Evolutionary conservation across 176 grass and related monocot genomes (phyloP).

Genomic region (Elaeis guineensis): DNA sequence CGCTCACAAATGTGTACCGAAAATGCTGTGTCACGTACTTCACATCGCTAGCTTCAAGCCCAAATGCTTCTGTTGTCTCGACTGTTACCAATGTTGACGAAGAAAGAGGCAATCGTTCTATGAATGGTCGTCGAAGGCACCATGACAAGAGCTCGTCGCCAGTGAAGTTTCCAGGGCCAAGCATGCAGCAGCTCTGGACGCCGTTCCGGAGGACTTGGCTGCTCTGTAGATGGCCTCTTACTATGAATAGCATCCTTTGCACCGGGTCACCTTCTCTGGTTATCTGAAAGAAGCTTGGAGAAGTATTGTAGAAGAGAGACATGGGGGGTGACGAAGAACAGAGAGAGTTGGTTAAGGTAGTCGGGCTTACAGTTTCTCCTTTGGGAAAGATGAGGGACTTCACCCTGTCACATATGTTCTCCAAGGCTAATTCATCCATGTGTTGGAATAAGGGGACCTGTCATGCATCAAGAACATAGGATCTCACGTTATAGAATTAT

Average conservation of each 20-base stretch:
- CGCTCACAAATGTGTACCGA: conserved; percentile 80
- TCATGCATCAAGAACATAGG: neutral
- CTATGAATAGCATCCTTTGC: conserved; percentile 81
- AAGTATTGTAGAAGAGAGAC: neutral
- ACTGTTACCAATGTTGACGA: conserved; percentile 57
- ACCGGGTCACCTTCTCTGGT: conserved; percentile 72
- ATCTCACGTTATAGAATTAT: too few relatives aligned
- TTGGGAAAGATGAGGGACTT: conserved; percentile 71
- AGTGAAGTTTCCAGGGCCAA: conserved; percentile 83
- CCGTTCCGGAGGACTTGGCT: conserved; percentile 66
- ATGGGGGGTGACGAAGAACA: too few relatives aligned
- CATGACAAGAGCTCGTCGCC: conserved; percentile 92
- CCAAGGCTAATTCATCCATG: conserved; percentile 86
- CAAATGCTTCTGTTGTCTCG: conserved; percentile 84
- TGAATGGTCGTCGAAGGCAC: conserved; percentile 77
- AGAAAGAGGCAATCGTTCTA: conserved; percentile 61
- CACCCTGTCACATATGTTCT: conserved; percentile 92
- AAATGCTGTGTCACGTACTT: conserved; percentile 97
- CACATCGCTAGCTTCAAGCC: conserved; percentile 59
- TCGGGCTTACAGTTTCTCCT: conserved; percentile 48
- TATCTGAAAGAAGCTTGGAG: conserved; percentile 22
- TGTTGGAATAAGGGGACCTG: conserved; percentile 86
- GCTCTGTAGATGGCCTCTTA: conserved; percentile 75
- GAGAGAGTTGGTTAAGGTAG: too few relatives aligned
- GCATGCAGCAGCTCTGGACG: conserved; percentile 64